Conservation (phyloP, 2,329 filamentous ascomycete genomes). For the Ambrosiella beaveri region DNA sequence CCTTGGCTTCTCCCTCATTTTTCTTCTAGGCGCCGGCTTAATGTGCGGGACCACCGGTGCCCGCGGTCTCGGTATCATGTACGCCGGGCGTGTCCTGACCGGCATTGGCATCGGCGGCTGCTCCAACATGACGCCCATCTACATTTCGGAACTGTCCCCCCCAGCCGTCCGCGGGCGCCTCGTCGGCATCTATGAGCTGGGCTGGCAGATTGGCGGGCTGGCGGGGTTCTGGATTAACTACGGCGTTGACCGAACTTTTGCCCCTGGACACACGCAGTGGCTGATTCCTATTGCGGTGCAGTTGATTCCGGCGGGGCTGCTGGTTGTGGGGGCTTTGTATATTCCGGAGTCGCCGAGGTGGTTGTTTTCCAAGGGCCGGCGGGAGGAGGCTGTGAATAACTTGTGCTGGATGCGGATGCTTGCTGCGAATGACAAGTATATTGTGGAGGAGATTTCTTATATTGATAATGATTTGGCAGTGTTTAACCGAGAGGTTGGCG, state of each 20-base stretch:
- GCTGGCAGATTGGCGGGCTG: constrained; percentile 45
- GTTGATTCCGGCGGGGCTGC: constrained; percentile 46
- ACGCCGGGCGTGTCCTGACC: constrained; percentile 44
- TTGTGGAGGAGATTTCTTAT: constrained; percentile 53
- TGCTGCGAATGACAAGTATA: constrained; percentile 39
- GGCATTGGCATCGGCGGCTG: constrained; percentile 46
- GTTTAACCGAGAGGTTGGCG: constrained; percentile 43
- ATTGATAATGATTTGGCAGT: constrained; percentile 54
- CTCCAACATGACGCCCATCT: constrained; percentile 46
- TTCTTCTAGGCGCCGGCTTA: constrained; percentile 48
- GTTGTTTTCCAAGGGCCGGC: constrained; percentile 45
- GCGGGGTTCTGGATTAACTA: constrained; percentile 53
- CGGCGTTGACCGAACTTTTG: constrained; percentile 51
- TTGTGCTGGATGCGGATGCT: constrained; percentile 51
- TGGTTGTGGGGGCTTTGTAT: constrained; percentile 44
- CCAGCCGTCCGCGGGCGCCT: constrained; percentile 47
- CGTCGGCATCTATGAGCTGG: constrained; percentile 49
- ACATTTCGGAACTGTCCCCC: constrained; percentile 42
- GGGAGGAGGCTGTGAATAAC: constrained; percentile 39
- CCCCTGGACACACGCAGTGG: constrained; percentile 55
- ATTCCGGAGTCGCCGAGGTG: constrained; percentile 53
- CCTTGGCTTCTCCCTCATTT: constrained; percentile 42
- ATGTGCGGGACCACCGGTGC: constrained; percentile 36
- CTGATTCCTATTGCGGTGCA: constrained; percentile 46
- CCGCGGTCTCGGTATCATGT: constrained; percentile 46